phyloP scores from a whole-genome alignment of 495 filamentous ascomycete genomes.

The Cercophora sp. region DNA sequence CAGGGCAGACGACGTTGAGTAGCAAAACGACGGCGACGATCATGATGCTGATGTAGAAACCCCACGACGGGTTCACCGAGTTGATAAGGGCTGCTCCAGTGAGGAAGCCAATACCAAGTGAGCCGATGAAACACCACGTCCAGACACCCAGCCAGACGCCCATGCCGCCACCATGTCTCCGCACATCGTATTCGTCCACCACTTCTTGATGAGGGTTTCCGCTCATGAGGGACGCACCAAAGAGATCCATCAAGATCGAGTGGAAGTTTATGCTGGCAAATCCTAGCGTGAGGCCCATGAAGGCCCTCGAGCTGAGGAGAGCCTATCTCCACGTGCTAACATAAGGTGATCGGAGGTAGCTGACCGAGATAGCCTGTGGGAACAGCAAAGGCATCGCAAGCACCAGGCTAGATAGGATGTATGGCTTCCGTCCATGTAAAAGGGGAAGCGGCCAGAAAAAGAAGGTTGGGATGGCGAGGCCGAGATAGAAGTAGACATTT shows the following conservation, averaged over 20 bases:
- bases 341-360: constrained; percentile 50
- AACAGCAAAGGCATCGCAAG: constrained; percentile 69
- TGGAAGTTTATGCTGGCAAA: constrained; percentile 74
- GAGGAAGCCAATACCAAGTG: constrained; percentile 63
- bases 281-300: constrained; percentile 65
- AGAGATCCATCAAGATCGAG: constrained; percentile 66
- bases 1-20: constrained; percentile 62
- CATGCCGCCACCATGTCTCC: constrained; percentile 69
- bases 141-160: constrained; percentile 75
- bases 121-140: constrained; percentile 69
- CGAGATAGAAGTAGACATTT: constrained; percentile 66
- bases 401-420: constrained; percentile 59
- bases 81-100: constrained; percentile 65
- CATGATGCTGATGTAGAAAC: constrained; percentile 66
- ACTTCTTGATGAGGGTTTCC: constrained; percentile 66
- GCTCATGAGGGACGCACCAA: constrained; percentile 68
- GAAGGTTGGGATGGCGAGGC: constrained; percentile 62
- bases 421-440: constrained; percentile 73
- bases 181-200: constrained; percentile 57
- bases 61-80: constrained; percentile 58
- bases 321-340: constrained; percentile 53
- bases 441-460: constrained; percentile 70
- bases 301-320: constrained; percentile 56
- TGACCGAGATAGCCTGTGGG: constrained; percentile 64
- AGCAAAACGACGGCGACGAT: constrained; percentile 57